These are phyloP conservation scores for Diaporthe sp. DNA, from an alignment of 2,329 filamentous ascomycete species.

Conservation along the genomic window DNA sequence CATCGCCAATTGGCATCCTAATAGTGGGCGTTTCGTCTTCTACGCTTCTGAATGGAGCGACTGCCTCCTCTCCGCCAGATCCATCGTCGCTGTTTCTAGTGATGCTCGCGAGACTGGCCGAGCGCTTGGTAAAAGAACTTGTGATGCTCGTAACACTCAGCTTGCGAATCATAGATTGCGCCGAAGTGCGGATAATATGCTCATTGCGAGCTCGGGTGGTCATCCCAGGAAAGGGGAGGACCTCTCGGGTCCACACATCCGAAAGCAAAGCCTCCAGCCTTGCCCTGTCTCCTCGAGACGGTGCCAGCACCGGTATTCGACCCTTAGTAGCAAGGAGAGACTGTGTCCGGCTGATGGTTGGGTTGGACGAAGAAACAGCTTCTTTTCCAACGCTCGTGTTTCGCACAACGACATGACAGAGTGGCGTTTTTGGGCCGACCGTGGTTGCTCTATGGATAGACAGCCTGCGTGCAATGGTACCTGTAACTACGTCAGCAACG, in stretches of 20 bases:
- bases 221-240: constrained; percentile 87
- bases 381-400: constrained; percentile 80
- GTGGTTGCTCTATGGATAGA: constrained; percentile 85
- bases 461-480: constrained; percentile 72
- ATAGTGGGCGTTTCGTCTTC: background rate
- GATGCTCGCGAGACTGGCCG: constrained; percentile 63
- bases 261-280: constrained; percentile 78
- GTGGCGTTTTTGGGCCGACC: constrained; percentile 72
- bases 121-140: constrained; percentile 79
- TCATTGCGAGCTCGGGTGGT: constrained; percentile 72
- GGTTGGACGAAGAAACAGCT: constrained; percentile 52
- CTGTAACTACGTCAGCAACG: constrained; percentile 46
- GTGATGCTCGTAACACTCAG: constrained; percentile 85
- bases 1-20: background rate
- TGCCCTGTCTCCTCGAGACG: constrained; percentile 79
- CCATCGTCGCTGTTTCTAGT: constrained; percentile 45
- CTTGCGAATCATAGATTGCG: constrained; percentile 88
- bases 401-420: constrained; percentile 85
- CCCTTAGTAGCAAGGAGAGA: constrained; percentile 78
- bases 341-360: constrained; percentile 79
- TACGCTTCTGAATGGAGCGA: background rate
- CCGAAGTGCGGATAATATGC: constrained; percentile 79
- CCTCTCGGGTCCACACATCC: constrained; percentile 86
- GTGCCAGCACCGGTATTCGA: constrained; percentile 76
- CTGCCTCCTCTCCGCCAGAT: constrained; percentile 31